Percentiles rank a stretch among this genome's conserved stretches.
These are phyloP conservation scores for Aureobasidium uvarum DNA, from an alignment of 2,329 filamentous ascomycete genomes.

Conservation along the genomic window DNA sequence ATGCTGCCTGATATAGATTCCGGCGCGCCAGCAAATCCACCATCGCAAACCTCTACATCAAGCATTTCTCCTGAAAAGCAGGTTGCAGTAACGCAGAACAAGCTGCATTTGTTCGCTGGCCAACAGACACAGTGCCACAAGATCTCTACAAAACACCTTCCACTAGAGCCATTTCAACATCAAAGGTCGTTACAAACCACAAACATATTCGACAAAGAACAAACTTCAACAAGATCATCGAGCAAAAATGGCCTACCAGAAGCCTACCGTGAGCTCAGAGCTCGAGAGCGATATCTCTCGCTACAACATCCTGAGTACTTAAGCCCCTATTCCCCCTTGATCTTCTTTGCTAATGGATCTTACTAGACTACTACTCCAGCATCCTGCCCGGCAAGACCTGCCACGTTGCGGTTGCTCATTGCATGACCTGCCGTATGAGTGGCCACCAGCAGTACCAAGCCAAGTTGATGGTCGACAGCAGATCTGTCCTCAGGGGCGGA, in stretches of 20 bases:
- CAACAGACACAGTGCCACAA: no score
- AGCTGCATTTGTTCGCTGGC: no score
- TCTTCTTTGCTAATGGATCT: background rate
- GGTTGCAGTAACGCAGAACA: no score
- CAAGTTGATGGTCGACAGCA: background rate
- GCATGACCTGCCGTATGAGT: background rate
- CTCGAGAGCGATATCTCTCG: constrained; percentile 1
- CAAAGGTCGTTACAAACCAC: no score
- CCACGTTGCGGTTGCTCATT: background rate
- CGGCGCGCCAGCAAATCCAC: no score
- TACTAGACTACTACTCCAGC: background rate
- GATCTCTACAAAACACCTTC: no score
- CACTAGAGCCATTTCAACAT: no score
- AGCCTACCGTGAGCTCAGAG: background rate
- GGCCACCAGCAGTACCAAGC: constrained; percentile 7
- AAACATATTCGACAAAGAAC: background rate
- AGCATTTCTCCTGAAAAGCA: no score
- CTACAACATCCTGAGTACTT: background rate
- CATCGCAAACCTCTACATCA: no score
- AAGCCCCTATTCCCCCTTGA: background rate
- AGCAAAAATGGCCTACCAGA: background rate
- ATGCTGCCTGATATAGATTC: no score
- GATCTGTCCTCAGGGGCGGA: constrained; percentile 2
- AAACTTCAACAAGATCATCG: background rate
- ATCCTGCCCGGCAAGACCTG: background rate